phyloP scores from a whole-genome alignment of 495 filamentous ascomycete genomes.

The Neurospora sp. region DNA sequence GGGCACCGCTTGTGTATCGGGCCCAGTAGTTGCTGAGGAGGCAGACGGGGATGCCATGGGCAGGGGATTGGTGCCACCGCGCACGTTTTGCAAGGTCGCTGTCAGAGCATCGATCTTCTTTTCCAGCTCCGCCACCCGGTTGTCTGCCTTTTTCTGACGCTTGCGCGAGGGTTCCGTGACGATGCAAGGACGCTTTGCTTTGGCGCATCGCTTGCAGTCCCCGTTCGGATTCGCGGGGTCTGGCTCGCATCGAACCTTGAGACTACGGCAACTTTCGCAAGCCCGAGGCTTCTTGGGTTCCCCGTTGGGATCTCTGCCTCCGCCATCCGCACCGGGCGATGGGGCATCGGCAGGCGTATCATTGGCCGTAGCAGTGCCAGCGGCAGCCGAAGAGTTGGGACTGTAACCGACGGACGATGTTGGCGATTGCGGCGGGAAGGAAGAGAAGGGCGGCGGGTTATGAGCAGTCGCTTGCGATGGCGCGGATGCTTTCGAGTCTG shows the following conservation, averaged over 20 bases:
- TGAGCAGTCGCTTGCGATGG: background rate
- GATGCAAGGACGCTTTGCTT: constrained; percentile 68
- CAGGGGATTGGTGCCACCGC: constrained; percentile 14
- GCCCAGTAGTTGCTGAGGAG: background rate
- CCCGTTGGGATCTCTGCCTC: constrained; percentile 27
- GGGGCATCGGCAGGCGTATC: background rate
- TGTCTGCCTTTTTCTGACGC: constrained; percentile 88
- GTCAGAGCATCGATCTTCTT: constrained; percentile 88
- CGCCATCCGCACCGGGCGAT: constrained; percentile 5
- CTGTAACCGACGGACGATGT: background rate
- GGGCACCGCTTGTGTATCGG: background rate
- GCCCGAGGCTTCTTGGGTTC: constrained; percentile 76
- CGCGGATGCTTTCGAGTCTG: background rate
- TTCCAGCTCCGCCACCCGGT: constrained; percentile 83
- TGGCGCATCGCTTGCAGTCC: constrained; percentile 77
- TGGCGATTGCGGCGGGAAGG: background rate
- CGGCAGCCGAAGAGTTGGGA: background rate
- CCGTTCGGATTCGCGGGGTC: constrained; percentile 50
- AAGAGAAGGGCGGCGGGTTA: background rate
- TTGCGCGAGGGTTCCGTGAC: constrained; percentile 77
- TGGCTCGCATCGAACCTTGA: constrained; percentile 86
- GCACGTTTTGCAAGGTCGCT: constrained; percentile 56
- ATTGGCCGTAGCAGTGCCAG: background rate
- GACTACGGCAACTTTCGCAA: constrained; percentile 79
- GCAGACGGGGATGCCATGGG: constrained; percentile 14